Percentiles rank a stretch among this genome's conserved stretches.
Evolutionary conservation across 306 rosid genomes (phyloP).

Genomic region (Cajanus cajan): DNA sequence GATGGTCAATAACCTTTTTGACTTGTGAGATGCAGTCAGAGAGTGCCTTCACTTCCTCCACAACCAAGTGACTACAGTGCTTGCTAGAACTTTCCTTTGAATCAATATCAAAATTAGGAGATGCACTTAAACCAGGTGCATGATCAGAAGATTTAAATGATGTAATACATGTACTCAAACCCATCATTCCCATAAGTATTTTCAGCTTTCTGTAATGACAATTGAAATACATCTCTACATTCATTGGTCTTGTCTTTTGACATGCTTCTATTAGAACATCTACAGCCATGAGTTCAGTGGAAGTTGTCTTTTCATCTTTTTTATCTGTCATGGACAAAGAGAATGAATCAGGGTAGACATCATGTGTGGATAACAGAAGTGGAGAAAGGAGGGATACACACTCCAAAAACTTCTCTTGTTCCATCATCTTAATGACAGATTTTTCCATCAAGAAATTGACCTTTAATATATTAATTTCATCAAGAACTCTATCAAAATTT

Average conservation of each 20-base stretch:
- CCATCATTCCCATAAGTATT: slow-evolving; percentile 74
- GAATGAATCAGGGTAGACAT: slow-evolving; percentile 65
- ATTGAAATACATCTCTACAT: slow-evolving; percentile 68
- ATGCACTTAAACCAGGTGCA: slow-evolving; percentile 38
- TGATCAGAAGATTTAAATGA: slow-evolving; percentile 55
- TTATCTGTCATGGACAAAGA: slow-evolving; percentile 50
- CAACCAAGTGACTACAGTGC: slow-evolving; percentile 62
- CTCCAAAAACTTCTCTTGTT: slow-evolving; percentile 66
- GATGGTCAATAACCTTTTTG: slow-evolving; percentile 64
- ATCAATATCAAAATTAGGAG: slow-evolving; percentile 52
- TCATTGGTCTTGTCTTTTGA: slow-evolving; percentile 72
- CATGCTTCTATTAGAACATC: slow-evolving; percentile 83
- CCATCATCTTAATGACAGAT: slow-evolving; percentile 69
- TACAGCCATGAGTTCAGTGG: slow-evolving; percentile 76
- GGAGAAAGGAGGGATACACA: slow-evolving; percentile 84
- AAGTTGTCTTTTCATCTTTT: slow-evolving; percentile 61
- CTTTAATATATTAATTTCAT: slow-evolving; percentile 81
- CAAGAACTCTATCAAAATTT: slow-evolving; percentile 68
- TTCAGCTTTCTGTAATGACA: slow-evolving; percentile 84
- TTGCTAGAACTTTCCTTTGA: slow-evolving; percentile 63
- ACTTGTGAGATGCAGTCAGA: slow-evolving; percentile 77
- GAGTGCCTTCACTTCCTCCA: slow-evolving; percentile 87
- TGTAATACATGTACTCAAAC: slow-evolving; percentile 55
- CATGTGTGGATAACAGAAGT: slow-evolving; percentile 66
- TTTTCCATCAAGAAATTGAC: slow-evolving; percentile 85